phyloP scores from a whole-genome alignment of 2,329 filamentous ascomycete species.

The Colletotrichum liaoningense region DNA sequence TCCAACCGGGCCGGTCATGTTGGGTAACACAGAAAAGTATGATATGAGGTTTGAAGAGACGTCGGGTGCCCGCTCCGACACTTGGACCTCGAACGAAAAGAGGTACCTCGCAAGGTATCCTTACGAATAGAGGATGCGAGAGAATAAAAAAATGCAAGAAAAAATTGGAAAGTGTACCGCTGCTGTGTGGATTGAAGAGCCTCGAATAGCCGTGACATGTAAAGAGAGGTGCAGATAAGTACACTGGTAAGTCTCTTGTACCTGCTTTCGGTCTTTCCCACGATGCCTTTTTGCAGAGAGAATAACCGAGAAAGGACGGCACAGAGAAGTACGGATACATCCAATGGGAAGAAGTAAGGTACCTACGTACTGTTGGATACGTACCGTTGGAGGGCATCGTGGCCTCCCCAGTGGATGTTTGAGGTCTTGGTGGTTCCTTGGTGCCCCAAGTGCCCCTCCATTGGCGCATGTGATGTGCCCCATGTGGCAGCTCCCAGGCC shows the following conservation, averaged over 20 bases:
- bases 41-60: not conserved
- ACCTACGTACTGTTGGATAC: not conserved
- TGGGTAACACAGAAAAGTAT: no score
- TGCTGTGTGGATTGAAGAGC: slow-evolving; percentile 31
- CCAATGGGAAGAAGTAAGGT: not conserved
- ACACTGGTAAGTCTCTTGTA: not conserved
- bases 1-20: slow-evolving; percentile 21
- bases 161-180: not conserved
- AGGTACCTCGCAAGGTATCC: not conserved
- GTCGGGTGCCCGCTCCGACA: slow-evolving; percentile 25
- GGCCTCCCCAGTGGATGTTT: slow-evolving; percentile 24
- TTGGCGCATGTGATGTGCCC: slow-evolving; percentile 36
- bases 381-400: slow-evolving; percentile 8
- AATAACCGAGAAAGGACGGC: not conserved
- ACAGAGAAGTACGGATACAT: no score
- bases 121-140: not conserved
- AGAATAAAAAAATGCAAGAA: not conserved
- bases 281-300: not conserved
- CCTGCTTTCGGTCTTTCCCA: not conserved
- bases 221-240: not conserved
- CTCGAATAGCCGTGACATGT: slow-evolving; percentile 33
- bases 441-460: slow-evolving; percentile 36
- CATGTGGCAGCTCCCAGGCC: slow-evolving; percentile 35
- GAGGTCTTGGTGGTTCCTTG: slow-evolving; percentile 30
- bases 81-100: slow-evolving; percentile 5